Evolutionary conservation across 495 filamentous ascomycete genomes (phyloP).

Genomic region (Massariosphaeria phaeospora): DNA sequence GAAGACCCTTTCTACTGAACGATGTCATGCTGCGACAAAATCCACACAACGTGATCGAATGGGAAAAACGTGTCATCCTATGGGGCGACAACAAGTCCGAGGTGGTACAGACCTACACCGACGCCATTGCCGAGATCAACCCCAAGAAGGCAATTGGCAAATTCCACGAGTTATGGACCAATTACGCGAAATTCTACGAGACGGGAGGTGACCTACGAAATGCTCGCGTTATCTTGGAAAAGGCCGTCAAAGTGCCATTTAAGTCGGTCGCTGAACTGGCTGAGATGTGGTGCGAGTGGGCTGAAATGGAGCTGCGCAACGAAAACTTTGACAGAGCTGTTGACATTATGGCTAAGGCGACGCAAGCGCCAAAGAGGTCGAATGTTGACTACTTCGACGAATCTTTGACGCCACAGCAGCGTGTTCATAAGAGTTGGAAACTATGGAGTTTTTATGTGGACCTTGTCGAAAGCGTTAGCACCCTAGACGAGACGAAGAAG

Average conservation of each 20-base stretch:
- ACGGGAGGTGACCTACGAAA: constrained; percentile 77
- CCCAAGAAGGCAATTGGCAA: constrained; percentile 93
- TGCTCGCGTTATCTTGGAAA: constrained; percentile 90
- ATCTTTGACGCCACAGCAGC: constrained; percentile 84
- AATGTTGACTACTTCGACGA: constrained; percentile 99
- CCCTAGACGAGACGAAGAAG: constrained; percentile 85
- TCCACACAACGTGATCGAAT: constrained; percentile 92
- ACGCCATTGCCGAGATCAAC: constrained; percentile 85
- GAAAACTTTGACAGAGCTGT: constrained; percentile 95
- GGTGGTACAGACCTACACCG: constrained; percentile 90
- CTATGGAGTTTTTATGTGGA: constrained; percentile 99
- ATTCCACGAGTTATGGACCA: constrained; percentile 93
- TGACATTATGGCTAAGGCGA: constrained; percentile 93
- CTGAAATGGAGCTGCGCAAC: constrained; percentile 91
- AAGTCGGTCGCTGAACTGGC: constrained; percentile 92
- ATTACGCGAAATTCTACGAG: constrained; percentile 98
- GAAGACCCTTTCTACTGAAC: constrained; percentile 92
- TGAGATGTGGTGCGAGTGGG: constrained; percentile 98
- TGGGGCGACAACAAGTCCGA: constrained; percentile 93
- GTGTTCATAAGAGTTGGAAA: constrained; percentile 99
- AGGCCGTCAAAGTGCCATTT: constrained; percentile 95
- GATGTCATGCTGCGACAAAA: constrained; percentile 95
- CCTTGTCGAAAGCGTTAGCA: constrained; percentile 88
- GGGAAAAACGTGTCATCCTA: constrained; percentile 90
- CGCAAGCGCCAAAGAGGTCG: constrained; percentile 88